Evolutionary conservation across 2,329 filamentous ascomycete genomes (phyloP), one percentile per base, ranked within the genome.

Genomic region (Penicillium sp.): DNA sequence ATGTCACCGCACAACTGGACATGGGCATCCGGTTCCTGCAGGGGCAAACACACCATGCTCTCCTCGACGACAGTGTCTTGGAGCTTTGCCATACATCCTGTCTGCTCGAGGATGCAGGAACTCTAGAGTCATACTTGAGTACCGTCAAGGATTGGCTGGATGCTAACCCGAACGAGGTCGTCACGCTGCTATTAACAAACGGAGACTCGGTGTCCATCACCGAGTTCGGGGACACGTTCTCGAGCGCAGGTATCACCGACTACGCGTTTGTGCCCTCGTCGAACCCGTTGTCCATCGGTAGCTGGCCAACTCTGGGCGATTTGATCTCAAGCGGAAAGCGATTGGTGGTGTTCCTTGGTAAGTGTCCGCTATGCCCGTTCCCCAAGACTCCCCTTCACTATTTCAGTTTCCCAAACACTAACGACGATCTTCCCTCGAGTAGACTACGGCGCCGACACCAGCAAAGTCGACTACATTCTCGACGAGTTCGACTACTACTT

Each of bases 61-160:
- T 72, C 39, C 57, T 71, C 36, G 63, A 72, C 39, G 44, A 53
- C n/a, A 73, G 72, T 17, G 61, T 58, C 2, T 71, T 84, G 30
- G 67, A 80, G 50, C 68, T 83, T 58, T 85, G 83, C 60, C 83
- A 87, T 57, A 84, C 80, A 1, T 71, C 70, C 15, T 87, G 83
- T 62, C 54, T 69, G 33, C 64, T 80, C 26, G 70, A 81, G 28
- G 76, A 84, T 55, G 78, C 69, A 7, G 83, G 83, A 1, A 60
- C 74, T 0, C 65, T 87, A 13, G 62, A 70, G 7, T 52, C 61
- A 4, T 86, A 78, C 51, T 65, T 86, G n/a, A 35, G 54, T 8
- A 74, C 73, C 9, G 66, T 86, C 50, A 80, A 79, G 56, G 63
- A 59, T 1, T 87, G 80, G 76, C 67, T 86, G 48, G 76, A 78